Evolutionary conservation across 306 rosid species (phyloP).

Genomic region (Styphnolobium japonicum): DNA sequence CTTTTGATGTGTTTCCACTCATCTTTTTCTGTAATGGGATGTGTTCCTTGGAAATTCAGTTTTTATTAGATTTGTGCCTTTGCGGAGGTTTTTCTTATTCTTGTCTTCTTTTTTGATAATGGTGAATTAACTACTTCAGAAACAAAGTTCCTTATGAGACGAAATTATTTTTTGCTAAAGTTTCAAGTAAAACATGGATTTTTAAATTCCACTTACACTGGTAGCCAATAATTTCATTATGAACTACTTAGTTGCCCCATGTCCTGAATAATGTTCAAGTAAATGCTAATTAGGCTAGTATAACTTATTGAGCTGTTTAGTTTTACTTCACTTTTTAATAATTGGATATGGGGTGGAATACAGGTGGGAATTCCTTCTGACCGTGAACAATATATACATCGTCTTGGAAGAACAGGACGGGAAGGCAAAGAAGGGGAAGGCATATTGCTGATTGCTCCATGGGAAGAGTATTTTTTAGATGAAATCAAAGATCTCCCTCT

Average conservation of each 20-base stretch:
- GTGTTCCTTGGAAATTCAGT: neutral
- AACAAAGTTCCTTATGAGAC: neutral
- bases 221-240: neutral
- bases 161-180: neutral
- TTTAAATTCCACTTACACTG: neutral
- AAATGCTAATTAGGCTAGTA: neutral
- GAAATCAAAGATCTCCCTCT: conserved; percentile 84
- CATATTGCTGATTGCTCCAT: conserved; percentile 80
- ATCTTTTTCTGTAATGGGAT: neutral
- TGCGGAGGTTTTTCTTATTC: neutral
- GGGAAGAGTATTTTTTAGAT: conserved; percentile 84
- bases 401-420: conserved; percentile 95
- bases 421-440: conserved; percentile 89
- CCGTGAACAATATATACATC: conserved; percentile 86
- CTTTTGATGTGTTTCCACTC: neutral
- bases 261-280: neutral
- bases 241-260: neutral
- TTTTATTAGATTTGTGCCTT: neutral
- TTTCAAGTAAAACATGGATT: neutral
- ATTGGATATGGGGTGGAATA: neutral
- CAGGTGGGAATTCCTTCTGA: conserved; percentile 87
- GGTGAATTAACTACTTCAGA: neutral
- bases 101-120: neutral
- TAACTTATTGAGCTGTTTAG: neutral
- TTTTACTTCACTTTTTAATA: neutral